Evolutionary conservation across 768 basidiomycete species (phyloP), one percentile per base, ranked within the genome.

Genomic region (Mycena rosella): DNA sequence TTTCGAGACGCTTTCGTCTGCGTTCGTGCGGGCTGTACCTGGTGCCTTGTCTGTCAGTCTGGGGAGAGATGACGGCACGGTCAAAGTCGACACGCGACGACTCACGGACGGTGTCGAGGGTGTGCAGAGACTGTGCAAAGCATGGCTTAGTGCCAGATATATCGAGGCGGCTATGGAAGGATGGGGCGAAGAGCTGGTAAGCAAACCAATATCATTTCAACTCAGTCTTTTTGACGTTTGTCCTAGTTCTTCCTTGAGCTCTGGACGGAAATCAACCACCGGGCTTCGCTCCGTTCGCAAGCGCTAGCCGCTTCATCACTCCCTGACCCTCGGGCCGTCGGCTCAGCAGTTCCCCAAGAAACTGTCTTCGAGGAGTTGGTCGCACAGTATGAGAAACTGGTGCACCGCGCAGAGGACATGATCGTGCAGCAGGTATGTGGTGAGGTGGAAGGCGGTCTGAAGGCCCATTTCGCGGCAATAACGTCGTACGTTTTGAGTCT

Each of bases 121-220:
- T 14, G 85, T 92, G 24, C 90, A 92, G 71, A 85, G 96, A 52
- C 80, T 99, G 47, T 91, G 93, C 72, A 95, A 98, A 75, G 96
- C 96, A 3, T 81, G 93, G 20, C 78, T 98, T 15, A 96, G 95
- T 73, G 90, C 94, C 2, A 87, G 83, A 63, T 96, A 91, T 77
- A 83, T 97, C 27, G 85, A 86, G 67, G 80, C 80, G 29, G 88
- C 88, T 3, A 88, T 98, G 85, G 86, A 88, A 57, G 78, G 77
- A 7, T 99, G 96, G 96, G 91, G 92, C 27, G 97, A 99, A 78
- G 96, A 98, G 48, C 70, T 93, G 76, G 96, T 98, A 67, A 73
- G 92, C 67, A 38, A 56, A 15, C 22, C 17, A 11, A 20, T 36
- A 45, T 55, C 14, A 7, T 63, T 57, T 47, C 24, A 15, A 36